A percentile compares a stretch with the other conserved stretches of the same genome.
These are phyloP conservation scores for Eucalyptus pumila DNA, from an alignment of 345 rosid species.

Conservation along the genomic window DNA sequence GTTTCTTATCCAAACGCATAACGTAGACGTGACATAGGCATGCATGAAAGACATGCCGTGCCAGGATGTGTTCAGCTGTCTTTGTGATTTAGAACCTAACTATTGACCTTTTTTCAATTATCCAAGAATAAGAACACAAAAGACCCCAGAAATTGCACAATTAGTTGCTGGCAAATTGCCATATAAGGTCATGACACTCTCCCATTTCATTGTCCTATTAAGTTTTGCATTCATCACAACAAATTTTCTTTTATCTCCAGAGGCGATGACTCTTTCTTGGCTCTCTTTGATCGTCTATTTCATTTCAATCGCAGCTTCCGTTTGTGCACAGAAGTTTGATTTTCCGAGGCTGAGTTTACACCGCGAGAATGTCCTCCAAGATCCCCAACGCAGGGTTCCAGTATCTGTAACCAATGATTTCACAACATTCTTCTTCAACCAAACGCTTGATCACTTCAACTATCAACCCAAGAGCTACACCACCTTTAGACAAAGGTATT, in stretches of 20 bases:
- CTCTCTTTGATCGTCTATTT: background rate
- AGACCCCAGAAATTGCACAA: background rate
- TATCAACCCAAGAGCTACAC: background rate
- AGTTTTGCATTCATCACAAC: background rate
- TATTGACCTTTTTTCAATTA: background rate
- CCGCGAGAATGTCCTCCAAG: background rate
- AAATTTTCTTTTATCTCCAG: background rate
- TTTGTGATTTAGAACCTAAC: background rate
- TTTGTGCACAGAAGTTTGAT: background rate
- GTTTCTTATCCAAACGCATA: background rate
- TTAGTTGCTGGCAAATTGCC: background rate
- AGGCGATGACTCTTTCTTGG: background rate
- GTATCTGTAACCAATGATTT: background rate
- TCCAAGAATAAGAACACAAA: background rate
- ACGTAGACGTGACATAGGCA: background rate
- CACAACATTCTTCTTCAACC: background rate
- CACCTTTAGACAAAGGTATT: background rate
- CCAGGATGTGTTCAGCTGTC: background rate
- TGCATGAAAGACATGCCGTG: rapidly evolving
- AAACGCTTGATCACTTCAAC: background rate
- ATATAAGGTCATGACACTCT: background rate
- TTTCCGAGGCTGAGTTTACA: background rate
- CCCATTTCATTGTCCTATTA: background rate
- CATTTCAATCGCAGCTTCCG: background rate
- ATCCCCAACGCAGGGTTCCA: background rate